Evolutionary conservation across 139 green algal species (phyloP).

Genomic region (Axilococcus clingmanii): DNA sequence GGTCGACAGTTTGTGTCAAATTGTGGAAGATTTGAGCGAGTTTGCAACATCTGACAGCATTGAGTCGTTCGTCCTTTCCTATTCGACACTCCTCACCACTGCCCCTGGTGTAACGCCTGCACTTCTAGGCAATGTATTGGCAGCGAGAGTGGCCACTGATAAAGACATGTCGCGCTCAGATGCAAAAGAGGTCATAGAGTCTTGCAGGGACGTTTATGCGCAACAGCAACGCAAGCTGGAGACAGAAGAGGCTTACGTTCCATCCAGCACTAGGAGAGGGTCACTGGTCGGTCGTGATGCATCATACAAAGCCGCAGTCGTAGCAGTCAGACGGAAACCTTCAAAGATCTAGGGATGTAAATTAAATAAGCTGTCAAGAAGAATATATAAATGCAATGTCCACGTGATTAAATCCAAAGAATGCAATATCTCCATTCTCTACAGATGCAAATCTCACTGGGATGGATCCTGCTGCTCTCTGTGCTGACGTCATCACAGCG

Average conservation of each 20-base stretch:
- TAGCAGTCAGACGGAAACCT: no score
- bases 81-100: slow-evolving; percentile 44
- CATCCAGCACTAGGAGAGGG: neutral
- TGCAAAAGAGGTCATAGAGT: slow-evolving; percentile 33
- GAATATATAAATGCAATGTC: no score
- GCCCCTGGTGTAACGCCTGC: slow-evolving; percentile 25
- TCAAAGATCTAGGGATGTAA: no score
- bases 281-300: no score
- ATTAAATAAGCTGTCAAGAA: no score
- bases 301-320: no score
- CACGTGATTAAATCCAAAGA: slow-evolving; percentile 14
- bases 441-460: slow-evolving; percentile 17
- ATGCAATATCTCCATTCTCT: slow-evolving; percentile 26
- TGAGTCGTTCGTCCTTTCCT: slow-evolving; percentile 55
- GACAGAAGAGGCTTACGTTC: slow-evolving; percentile 7
- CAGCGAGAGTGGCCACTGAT: slow-evolving; percentile 13
- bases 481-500: slow-evolving; percentile 1
- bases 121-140: slow-evolving; percentile 32
- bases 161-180: slow-evolving; percentile 34
- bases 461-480: slow-evolving; percentile 7
- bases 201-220: slow-evolving; percentile 37
- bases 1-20: slow-evolving; percentile 31
- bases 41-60: slow-evolving; percentile 40
- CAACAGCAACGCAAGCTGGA: neutral
- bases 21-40: slow-evolving; percentile 38